Conservation (phyloP, 106 monocot species). For the Dendrobium nobile region DNA sequence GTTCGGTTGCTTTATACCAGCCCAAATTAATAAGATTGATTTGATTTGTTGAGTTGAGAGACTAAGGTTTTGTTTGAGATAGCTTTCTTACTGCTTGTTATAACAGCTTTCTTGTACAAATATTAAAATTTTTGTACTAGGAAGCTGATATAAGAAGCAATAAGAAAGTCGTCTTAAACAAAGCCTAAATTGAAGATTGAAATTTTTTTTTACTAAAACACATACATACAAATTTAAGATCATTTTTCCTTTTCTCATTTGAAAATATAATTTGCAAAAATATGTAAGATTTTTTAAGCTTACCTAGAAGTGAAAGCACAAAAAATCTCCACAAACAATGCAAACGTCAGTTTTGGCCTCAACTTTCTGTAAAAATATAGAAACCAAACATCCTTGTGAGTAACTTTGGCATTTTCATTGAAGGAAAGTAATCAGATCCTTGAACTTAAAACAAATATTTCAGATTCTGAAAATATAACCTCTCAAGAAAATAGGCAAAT, state of each 20-base stretch:
- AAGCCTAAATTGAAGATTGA: no score
- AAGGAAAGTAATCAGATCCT: neutral
- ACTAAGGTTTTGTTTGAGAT: no score
- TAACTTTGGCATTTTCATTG: neutral
- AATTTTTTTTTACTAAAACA: no score
- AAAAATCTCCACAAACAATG: slow-evolving; percentile 69
- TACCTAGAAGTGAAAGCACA: slow-evolving; percentile 74
- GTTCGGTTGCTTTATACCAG: no score
- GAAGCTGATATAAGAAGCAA: no score
- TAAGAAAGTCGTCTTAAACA: no score
- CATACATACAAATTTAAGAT: no score
- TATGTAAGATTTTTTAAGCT: slow-evolving; percentile 12
- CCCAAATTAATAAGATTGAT: no score
- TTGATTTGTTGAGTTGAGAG: no score
- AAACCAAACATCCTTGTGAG: neutral
- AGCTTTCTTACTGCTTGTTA: no score
- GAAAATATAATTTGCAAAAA: neutral
- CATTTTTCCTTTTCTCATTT: neutral
- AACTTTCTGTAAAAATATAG: slow-evolving; percentile 37
- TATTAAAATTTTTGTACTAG: no score
- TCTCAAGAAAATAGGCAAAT: slow-evolving; percentile 84
- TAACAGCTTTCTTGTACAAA: no score
- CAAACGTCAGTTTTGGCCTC: slow-evolving; percentile 78
- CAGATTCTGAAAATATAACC: slow-evolving; percentile 12
- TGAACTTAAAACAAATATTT: neutral